Evolutionary conservation across 2,329 filamentous ascomycete species (phyloP).

Genomic region (Monilinia laxa): DNA sequence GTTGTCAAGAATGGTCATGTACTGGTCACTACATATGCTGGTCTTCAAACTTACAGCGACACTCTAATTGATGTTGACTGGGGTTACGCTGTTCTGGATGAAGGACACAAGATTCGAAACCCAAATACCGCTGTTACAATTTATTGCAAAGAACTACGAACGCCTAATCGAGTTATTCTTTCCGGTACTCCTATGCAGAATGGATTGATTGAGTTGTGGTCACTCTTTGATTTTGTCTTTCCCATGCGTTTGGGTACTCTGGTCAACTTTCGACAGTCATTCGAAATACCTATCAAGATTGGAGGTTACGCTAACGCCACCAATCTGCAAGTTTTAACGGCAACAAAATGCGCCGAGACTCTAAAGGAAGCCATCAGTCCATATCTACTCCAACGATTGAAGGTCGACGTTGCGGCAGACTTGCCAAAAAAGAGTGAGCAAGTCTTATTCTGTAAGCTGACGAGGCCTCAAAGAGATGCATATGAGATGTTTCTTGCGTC

Average conservation of each 20-base stretch:
- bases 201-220: slow-evolving; percentile 93
- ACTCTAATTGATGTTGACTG: slow-evolving; percentile 80
- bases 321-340: slow-evolving; percentile 90
- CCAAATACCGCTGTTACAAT: slow-evolving; percentile 94
- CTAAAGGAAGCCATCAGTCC: slow-evolving; percentile 92
- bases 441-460: slow-evolving; percentile 93
- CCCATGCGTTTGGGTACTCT: slow-evolving; percentile 93
- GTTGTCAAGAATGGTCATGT: slow-evolving; percentile 86
- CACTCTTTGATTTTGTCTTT: slow-evolving; percentile 94
- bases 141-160: slow-evolving; percentile 89
- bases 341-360: slow-evolving; percentile 89
- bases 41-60: slow-evolving; percentile 87
- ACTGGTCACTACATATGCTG: slow-evolving; percentile 91
- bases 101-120: slow-evolving; percentile 97
- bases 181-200: slow-evolving; percentile 98
- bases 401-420: slow-evolving; percentile 90
- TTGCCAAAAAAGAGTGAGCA: slow-evolving; percentile 95
- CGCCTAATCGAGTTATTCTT: slow-evolving; percentile 85
- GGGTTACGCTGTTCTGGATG: slow-evolving; percentile 92
- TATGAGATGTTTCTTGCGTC: slow-evolving; percentile 82
- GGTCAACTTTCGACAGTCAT: slow-evolving; percentile 85
- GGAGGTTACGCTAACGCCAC: slow-evolving; percentile 95
- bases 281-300: slow-evolving; percentile 89
- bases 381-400: slow-evolving; percentile 88
- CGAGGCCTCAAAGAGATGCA: slow-evolving; percentile 70